Evolutionary conservation across 2,329 filamentous ascomycete genomes (phyloP).

Genomic region (Epichloe glyceriae): DNA sequence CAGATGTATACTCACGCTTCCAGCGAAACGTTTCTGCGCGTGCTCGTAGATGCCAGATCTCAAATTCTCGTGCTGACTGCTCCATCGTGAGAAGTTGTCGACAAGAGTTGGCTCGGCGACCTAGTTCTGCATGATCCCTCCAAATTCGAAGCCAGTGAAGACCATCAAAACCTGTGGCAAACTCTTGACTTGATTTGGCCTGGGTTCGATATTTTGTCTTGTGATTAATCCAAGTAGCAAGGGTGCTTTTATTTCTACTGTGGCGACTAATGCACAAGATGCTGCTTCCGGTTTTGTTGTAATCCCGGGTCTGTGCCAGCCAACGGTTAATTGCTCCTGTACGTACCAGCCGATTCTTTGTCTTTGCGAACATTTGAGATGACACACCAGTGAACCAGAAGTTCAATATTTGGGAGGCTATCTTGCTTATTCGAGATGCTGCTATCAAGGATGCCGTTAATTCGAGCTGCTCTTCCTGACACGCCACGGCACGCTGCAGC

Average conservation of each 20-base stretch:
- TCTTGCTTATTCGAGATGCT: slow-evolving; percentile 11
- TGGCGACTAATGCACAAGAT: not conserved
- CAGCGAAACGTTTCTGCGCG: slow-evolving; percentile 21
- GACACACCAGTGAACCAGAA: not conserved
- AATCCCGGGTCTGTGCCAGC: not conserved
- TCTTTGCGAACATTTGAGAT: not conserved
- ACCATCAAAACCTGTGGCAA: slow-evolving; percentile 9
- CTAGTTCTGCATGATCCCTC: slow-evolving; percentile 18
- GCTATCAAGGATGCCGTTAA: slow-evolving; percentile 13
- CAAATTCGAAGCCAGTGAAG: slow-evolving; percentile 17
- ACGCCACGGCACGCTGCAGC: slow-evolving; percentile 17
- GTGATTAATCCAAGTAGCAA: not conserved
- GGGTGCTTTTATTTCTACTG: not conserved
- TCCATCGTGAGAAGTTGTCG: slow-evolving; percentile 10
- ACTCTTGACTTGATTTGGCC: slow-evolving; percentile 6
- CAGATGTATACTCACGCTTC: slow-evolving; percentile 20
- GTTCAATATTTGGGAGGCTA: slow-evolving; percentile 4
- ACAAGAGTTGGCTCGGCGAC: slow-evolving; percentile 14
- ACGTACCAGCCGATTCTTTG: not conserved
- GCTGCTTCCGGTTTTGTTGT: not conserved
- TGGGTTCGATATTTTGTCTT: not conserved
- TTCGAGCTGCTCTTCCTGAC: slow-evolving; percentile 16
- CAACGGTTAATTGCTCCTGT: not conserved
- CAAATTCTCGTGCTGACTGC: slow-evolving; percentile 12
- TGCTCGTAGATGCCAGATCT: slow-evolving; percentile 21